Base-by-base conservation (phyloP, 352 stramenopile genomes). In the Phytopythium sindhum region DNA sequence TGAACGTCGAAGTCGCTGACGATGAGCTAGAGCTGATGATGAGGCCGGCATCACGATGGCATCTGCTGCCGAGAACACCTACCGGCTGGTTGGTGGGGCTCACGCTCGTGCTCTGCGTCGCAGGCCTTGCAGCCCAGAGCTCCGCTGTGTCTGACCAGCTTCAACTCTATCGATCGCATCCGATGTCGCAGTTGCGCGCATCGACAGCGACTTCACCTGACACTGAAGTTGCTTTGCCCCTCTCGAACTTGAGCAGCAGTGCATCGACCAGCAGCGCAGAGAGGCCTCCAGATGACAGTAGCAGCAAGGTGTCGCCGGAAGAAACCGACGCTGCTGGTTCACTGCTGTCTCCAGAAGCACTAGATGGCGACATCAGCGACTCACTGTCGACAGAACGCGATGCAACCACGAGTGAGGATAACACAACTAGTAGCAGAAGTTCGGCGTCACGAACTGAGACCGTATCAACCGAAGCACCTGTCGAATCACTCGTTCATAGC, bases 61-160 rank as follows among this genome's bases (percentile, higher is more conserved):
- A 17, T 6, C 7, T 28, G n/a, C 21, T 51, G 44, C 44, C 44
- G 44, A 51, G n/a, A 9, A 51, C 44, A 8, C n/a, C 9, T 21
- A 4, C n/a, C 9, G n/a, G 44, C 21, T 51, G 44, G n/a, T 8
- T 29, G 44, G 44, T 51, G 0, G 44, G 44, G n/a, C n/a, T 51
- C 44, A 29, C n/a, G 21, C 44, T 51, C 44, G n/a, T n/a, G 44
- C 44, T 51, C 8, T 51, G 44, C n/a, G 44, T 51, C 44, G n/a
- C n/a, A 15, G 44, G 44, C 1, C 44, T 51, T 5, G 44, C n/a
- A 3, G n/a, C 19, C n/a, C n/a, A 51, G 44, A 24, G 44, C 44
- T 51, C 44, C 21, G 44, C 23, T 8, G 19, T 51, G 44, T 28
- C n/a, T n/a, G n/a, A 51, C 1, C 44, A 51, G 44, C 44, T 51